phyloP scores from a whole-genome alignment of 2,329 filamentous ascomycete genomes.

The Bipolaris oryzae region DNA sequence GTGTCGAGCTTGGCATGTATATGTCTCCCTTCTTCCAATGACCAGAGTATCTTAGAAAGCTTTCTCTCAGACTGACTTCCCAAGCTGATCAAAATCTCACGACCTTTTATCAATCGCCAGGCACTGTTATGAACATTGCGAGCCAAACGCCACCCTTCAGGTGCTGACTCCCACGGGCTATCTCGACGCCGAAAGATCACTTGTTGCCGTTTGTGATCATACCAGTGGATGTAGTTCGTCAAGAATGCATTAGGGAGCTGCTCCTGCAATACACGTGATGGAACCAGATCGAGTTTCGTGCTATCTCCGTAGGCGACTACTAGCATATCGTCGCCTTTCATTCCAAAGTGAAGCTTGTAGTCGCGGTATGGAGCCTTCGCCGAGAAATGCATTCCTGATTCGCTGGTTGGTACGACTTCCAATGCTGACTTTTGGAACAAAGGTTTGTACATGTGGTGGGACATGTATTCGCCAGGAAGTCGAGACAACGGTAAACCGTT shows the following conservation, averaged over 20 bases:
- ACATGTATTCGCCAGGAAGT: slow-evolving; percentile 55
- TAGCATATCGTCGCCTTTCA: slow-evolving; percentile 29
- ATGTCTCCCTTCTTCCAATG: slow-evolving; percentile 23
- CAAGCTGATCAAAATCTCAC: slow-evolving; percentile 10
- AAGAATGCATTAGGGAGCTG: slow-evolving; percentile 43
- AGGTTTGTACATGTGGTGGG: slow-evolving; percentile 47
- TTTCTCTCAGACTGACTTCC: slow-evolving; percentile 11
- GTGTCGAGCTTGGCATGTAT: slow-evolving; percentile 27
- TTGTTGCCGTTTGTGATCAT: slow-evolving; percentile 5
- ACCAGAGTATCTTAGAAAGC: slow-evolving; percentile 16
- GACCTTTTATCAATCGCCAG: slow-evolving; percentile 24
- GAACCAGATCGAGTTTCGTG: slow-evolving; percentile 42
- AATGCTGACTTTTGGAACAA: slow-evolving; percentile 54
- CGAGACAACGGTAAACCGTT: slow-evolving; percentile 57
- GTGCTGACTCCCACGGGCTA: slow-evolving; percentile 11
- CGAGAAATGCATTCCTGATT: slow-evolving; percentile 52
- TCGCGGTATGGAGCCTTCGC: slow-evolving; percentile 32
- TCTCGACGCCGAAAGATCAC: slow-evolving; percentile 20
- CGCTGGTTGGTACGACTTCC: slow-evolving; percentile 53
- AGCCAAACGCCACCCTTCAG: slow-evolving; percentile 24
- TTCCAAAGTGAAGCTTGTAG: slow-evolving; percentile 48
- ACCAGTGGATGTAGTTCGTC: slow-evolving; percentile 28
- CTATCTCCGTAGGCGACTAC: slow-evolving; percentile 22
- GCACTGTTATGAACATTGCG: background rate
- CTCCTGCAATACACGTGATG: slow-evolving; percentile 32